A percentile compares a stretch with the other conserved stretches of the same genome.
Evolutionary conservation across 148 eudicot genomes (phyloP).

Genomic region (Cornus controversa): DNA sequence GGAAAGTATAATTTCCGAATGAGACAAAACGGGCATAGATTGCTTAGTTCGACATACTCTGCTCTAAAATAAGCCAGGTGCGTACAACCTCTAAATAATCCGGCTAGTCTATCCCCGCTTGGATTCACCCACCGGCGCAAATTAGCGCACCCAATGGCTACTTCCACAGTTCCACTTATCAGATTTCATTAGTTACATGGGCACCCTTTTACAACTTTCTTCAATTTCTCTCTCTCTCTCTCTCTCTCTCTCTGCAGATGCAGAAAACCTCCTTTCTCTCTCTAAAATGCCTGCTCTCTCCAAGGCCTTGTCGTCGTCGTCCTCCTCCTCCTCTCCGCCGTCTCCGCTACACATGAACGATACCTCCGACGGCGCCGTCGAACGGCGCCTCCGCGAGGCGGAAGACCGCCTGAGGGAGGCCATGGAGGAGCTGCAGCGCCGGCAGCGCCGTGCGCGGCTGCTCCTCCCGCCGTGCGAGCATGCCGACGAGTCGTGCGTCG

Average conservation of each 20-base stretch:
- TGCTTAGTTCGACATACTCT: no score
- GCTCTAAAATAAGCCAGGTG: no score
- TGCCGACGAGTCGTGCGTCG: constrained; percentile 82
- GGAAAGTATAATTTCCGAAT: no score
- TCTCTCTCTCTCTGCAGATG: neutral
- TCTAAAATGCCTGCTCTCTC: constrained; percentile 17
- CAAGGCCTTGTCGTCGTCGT: constrained; percentile 9
- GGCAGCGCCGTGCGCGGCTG: constrained; percentile 43
- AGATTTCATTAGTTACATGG: neutral
- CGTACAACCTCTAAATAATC: no score
- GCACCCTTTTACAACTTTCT: neutral
- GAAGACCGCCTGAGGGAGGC: constrained; percentile 86
- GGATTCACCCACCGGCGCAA: no score
- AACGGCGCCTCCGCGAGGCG: constrained; percentile 78
- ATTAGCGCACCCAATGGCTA: no score
- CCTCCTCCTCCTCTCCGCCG: constrained; percentile 21
- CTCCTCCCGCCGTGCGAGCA: constrained; percentile 71
- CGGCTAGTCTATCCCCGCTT: no score
- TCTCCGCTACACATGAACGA: constrained; percentile 25
- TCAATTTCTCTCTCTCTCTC: no score
- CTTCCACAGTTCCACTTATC: no score
- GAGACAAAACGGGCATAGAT: no score
- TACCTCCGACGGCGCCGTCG: constrained; percentile 47
- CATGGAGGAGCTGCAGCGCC: constrained; percentile 78
- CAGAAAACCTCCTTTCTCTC: neutral